Conservation (phyloP, 176 grass and related monocot genomes). For the Zoysia pacifica region DNA sequence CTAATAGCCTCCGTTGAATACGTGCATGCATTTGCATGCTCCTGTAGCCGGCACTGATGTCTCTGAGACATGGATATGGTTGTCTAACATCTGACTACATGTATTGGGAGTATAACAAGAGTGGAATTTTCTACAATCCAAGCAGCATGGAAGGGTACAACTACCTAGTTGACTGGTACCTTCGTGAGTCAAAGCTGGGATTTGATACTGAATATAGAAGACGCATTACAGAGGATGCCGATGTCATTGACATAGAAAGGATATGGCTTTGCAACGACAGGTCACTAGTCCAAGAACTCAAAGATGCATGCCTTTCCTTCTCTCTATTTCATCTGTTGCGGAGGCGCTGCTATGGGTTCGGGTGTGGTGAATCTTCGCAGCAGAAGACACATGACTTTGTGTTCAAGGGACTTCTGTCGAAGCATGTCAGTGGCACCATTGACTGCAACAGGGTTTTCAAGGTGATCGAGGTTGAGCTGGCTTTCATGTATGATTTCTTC, state of each 20-base stretch:
- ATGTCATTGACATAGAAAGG: conserved; percentile 19
- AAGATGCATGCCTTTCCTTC: conserved; percentile 42
- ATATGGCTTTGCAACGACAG: not conserved
- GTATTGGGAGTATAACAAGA: not conserved
- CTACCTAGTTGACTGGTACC: conserved; percentile 36
- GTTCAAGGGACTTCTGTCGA: conserved; percentile 19
- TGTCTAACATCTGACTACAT: conserved; percentile 4
- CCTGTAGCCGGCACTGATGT: too few relatives aligned
- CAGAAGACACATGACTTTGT: conserved; percentile 27
- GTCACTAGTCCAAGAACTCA: not conserved
- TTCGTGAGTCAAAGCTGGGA: not conserved
- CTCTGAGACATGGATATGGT: too few relatives aligned
- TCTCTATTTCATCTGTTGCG: conserved; percentile 33
- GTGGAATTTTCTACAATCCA: conserved; percentile 1
- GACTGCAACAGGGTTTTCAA: not conserved
- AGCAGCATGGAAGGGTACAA: conserved; percentile 32
- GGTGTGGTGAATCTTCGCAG: not conserved
- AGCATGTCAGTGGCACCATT: not conserved
- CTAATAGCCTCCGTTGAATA: too few relatives aligned
- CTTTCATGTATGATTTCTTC: conserved; percentile 27
- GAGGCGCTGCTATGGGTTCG: conserved; percentile 37
- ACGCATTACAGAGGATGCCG: not conserved
- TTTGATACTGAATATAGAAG: not conserved
- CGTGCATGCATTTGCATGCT: too few relatives aligned
- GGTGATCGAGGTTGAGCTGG: conserved; percentile 11